Evolutionary conservation across 1,139 yeast species (phyloP).

Genomic region (Diutina ranongensis): DNA sequence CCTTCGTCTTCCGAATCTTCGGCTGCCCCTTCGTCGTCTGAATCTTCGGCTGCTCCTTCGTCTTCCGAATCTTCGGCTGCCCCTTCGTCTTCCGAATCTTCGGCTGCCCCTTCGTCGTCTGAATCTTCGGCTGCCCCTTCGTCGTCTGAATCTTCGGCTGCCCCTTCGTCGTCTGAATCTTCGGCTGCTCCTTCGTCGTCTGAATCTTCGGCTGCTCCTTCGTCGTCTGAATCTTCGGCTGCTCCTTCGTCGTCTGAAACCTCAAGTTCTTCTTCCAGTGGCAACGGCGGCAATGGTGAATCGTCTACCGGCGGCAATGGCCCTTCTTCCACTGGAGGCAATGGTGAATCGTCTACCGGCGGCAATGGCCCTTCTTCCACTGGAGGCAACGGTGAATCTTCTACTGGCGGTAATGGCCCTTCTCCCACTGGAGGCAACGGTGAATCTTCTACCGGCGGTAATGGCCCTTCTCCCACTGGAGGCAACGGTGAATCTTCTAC

Average conservation of each 20-base stretch:
- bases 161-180: not conserved
- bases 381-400: no score
- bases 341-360: not conserved
- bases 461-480: no score
- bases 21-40: not conserved
- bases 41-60: not conserved
- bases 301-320: not conserved
- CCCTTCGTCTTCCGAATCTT: not conserved
- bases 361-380: no score
- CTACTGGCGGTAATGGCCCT: no score
- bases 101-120: not conserved
- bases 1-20: no score
- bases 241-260: not conserved
- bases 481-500: not conserved
- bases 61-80: not conserved
- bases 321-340: no score
- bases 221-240: not conserved
- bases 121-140: not conserved
- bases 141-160: not conserved
- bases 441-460: not conserved
- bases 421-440: no score
- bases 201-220: not conserved
- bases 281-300: no score
- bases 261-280: not conserved
- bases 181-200: not conserved